Base-by-base conservation (phyloP, 2,329 filamentous ascomycete genomes). In the Aureobasidium melanogenum region DNA sequence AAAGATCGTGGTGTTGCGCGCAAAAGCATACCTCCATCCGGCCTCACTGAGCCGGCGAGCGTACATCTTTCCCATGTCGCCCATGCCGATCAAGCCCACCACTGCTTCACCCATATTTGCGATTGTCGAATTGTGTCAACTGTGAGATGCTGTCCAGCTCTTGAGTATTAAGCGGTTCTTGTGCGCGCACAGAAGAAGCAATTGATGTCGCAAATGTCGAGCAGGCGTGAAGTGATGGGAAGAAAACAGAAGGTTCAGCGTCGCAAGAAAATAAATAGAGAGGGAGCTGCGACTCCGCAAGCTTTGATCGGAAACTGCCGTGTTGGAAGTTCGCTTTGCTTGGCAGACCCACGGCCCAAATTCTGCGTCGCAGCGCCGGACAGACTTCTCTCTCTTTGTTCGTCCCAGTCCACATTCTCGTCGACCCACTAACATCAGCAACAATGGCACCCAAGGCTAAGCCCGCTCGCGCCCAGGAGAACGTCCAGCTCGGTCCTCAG, bases 21-120 rank as follows among this genome's bases (percentile, higher is more conserved):
- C 46, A 24, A 46, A 52, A 50, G 36, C 79, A 85, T 88, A 97
- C 94, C 90, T 97, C 93, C 94, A 99, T 71, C 94, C 94, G 72
- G 93, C 94, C 72, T 85, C 84, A 75, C 90, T 91, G 70, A 99
- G 84, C 72, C 86, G 85, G 71, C 88, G 85, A 71, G 94, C 90
- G 76, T 99, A 99, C 91, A 99, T 95, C 82, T 88, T 96, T 71
- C 94, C 94, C 94, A 99, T 99, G 71, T 97, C 93, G 66, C 94
- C 94, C 92, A 99, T 97, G 64, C 94, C 94, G 73, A 99, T 99
- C 71, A 99, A 88, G 67, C 94, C 94, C 67, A 99, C 84, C 65
- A 88, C 85, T 73, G 90, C 90, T 70, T 83, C 80, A 68, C 87
- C 84, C 86, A 84, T 79, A 62, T 62, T 78, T 68, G 70, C 67